Base-by-base conservation (phyloP, 768 basidiomycete species). In the Mycena maculata region DNA sequence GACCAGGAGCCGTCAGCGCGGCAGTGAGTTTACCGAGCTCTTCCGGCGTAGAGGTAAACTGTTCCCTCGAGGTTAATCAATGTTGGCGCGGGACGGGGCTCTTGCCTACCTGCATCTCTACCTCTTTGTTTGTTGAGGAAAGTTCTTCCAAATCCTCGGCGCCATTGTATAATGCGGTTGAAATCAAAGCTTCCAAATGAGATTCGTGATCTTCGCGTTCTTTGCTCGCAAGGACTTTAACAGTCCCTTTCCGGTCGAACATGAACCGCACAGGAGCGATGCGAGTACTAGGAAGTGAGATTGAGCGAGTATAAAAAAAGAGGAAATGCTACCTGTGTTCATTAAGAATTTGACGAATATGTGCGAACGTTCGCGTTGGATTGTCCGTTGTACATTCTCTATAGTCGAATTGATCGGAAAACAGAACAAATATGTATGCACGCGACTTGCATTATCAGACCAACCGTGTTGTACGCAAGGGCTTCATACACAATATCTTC, bases 201-300 rank as follows among this genome's bases (percentile, higher is more conserved):
- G 54, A 30, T 28, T 65, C 60, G 16, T 68, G 75, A 38, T 58
- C 54, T 39, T 80, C 80, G 1, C 74, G 59, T 10, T 68, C 63
- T 20, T 73, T 58, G 44, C 76, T 80, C 15, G 83, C 66, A 20
- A 77, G 68, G 20, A 83, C 80, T 50, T 77, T 80, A 25, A 85
- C 80, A 36, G 75, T 75, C 16, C 85, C 85, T 71, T 77, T 75
- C 28, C 80, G 76, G 52, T 77, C 72, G 71, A 86, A 86, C 73
- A 85, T 77, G 70, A 82, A 86, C 58, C 78, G 78, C 22, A 86
- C 84, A 1, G 83, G 80, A 12, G 85, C 76, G 8, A 82, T 64
- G 33, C 81, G 83, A 53, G 82, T 81, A 23, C 85, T 85, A 38
- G 41, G 13, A 36, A 27, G 44, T 30, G 39, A 50, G 25, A 54